Conservation (phyloP, 129 eudicot genomes). For the Arctium lappa region DNA sequence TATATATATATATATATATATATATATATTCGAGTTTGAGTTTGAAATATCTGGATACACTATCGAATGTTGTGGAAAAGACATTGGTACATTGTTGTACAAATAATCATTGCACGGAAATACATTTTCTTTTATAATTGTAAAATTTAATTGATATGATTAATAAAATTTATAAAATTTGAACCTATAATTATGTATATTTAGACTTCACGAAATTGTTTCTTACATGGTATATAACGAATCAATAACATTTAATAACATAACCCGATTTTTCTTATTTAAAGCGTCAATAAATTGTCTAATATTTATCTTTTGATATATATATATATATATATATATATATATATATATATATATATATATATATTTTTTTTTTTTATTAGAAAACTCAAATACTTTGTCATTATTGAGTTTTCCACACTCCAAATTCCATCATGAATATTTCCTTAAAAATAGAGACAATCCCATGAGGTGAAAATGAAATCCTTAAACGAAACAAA, state of each 20-base stretch:
- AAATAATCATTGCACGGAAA: background rate
- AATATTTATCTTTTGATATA: background rate
- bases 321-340: too few relatives aligned
- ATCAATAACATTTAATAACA: background rate
- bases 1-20: too few relatives aligned
- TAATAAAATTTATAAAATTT: background rate
- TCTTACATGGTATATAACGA: background rate
- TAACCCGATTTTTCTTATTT: background rate
- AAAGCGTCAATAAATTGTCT: background rate
- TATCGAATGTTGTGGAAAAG: background rate
- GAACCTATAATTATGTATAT: background rate
- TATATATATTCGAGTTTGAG: too few relatives aligned
- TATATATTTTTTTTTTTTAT: too few relatives aligned
- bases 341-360: too few relatives aligned
- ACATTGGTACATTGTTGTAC: background rate
- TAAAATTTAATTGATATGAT: background rate
- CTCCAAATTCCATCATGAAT: slow-evolving; percentile 1
- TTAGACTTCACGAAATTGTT: background rate
- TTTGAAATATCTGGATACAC: background rate
- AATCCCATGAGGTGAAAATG: background rate
- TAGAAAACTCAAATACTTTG: background rate
- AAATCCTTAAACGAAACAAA: background rate
- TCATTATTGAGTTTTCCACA: slow-evolving; percentile 8
- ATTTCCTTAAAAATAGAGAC: background rate
- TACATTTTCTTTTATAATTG: background rate